Percentiles rank a stretch among this genome's conserved stretches.
Conservation (phyloP, 148 eudicot genomes). For the Drosera capensis region DNA sequence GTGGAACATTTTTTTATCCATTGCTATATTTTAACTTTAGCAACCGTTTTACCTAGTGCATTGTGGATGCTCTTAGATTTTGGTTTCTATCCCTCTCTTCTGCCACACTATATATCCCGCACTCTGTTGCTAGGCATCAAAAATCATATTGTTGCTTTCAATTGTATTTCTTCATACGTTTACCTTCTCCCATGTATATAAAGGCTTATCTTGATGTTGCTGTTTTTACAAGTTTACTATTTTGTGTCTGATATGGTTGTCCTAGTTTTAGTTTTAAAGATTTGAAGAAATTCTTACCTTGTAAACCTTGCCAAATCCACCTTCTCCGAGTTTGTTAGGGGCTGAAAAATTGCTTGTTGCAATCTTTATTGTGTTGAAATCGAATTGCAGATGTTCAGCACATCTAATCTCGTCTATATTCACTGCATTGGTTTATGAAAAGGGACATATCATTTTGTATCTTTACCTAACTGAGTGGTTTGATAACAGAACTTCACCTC, state of each 20-base stretch:
- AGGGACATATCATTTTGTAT: not conserved
- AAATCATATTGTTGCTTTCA: not conserved
- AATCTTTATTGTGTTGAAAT: conserved; percentile 6
- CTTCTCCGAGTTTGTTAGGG: not conserved
- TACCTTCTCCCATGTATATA: too few relatives aligned
- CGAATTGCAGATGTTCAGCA: conserved; percentile 8
- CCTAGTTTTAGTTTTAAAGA: not conserved
- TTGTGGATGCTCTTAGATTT: too few relatives aligned
- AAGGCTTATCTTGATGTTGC: too few relatives aligned
- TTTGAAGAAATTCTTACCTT: not conserved
- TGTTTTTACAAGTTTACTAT: too few relatives aligned
- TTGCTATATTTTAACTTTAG: too few relatives aligned
- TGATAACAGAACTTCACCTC: too few relatives aligned
- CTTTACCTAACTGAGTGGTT: too few relatives aligned
- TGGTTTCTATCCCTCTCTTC: too few relatives aligned
- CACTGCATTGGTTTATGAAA: not conserved
- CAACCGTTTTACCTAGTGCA: too few relatives aligned
- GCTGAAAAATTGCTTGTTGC: conserved; percentile 1
- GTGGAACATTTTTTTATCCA: too few relatives aligned
- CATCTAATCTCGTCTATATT: not conserved
- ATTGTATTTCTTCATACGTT: too few relatives aligned
- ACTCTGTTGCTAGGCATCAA: not conserved
- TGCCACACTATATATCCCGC: too few relatives aligned
- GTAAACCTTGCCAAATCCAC: not conserved
- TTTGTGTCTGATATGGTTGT: not conserved